Evolutionary conservation across 2,329 filamentous ascomycete genomes (phyloP), one percentile per base, ranked within the genome.

Genomic region (Verticillium zaregamsianum): DNA sequence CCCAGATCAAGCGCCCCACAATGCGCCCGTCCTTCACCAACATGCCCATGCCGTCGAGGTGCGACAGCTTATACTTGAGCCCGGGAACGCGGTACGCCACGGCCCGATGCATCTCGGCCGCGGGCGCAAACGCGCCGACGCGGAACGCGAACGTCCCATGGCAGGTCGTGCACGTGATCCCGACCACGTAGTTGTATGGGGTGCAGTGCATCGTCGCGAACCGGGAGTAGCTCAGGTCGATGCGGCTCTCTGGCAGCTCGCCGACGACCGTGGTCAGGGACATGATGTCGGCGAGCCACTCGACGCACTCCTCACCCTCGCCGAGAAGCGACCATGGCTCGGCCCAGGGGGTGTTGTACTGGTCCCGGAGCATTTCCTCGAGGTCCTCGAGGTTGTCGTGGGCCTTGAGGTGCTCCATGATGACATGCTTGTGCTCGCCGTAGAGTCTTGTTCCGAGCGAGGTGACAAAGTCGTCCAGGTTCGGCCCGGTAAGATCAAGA

Each of bases 1-100:
- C 58, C 58, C 58, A 59, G n/a, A 55, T 59, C 58, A 59, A 55
- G 20, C 49, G 49, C 3, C 58, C 58, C 6, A 59, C 32, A 17
- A 59, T 55, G 20, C 20, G 49, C 31, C 49, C 58, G 32, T 32
- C 37, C 20, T 59, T 59, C 49, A 55, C 58, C 49, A 59, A 20
- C 15, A 59, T 17, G 5, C 45, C 45, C 33, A 59, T 59, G 8
- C 58, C 49, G 31, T 31, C 17, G 33, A 25, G 49, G 37, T 55
- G 58, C 3, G 58, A 59, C 45, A 55, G 33, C 37, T 33, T 15
- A 32, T 55, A 59, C 32, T 59, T 49, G 9, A 55, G 32, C 11
- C 58, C 58, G 2, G 45, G 58, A 15, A 59, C 23, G 15, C 58
- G 52, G 45, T 54, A 55, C 33, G 58, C 58, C 15, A 52, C 45